Evolutionary conservation across 805 yeast species (phyloP).

Genomic region (Saccharomycopsis sp.): DNA sequence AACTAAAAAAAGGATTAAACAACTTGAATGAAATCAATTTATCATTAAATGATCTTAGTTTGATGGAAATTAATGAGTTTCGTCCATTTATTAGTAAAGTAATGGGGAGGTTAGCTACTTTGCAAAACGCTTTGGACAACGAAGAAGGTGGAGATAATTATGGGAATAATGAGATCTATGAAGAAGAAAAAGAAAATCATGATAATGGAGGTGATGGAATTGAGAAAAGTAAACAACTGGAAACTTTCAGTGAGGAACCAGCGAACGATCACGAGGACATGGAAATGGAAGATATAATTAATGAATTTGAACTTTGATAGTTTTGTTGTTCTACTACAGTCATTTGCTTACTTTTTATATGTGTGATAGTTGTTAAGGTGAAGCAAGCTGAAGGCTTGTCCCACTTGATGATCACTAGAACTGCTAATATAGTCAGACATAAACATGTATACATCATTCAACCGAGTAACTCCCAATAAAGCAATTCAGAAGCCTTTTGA

Average conservation of each 20-base stretch:
- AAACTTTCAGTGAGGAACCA: no score
- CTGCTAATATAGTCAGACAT: no score
- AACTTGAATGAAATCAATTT: constrained; percentile 76
- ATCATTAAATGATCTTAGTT: constrained; percentile 70
- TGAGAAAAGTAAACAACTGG: constrained; percentile 9
- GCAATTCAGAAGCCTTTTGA: no score
- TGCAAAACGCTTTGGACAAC: constrained; percentile 30
- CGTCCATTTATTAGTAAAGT: constrained; percentile 72
- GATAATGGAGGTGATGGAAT: no score
- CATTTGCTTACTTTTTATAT: no score
- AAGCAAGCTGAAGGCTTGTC: no score
- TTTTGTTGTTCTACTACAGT: no score
- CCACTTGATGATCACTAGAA: no score
- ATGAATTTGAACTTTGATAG: constrained; percentile 15
- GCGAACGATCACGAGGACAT: constrained; percentile 4
- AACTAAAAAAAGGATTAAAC: constrained; percentile 69
- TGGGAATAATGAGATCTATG: constrained; percentile 12
- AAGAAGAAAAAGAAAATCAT: neutral
- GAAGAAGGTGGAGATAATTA: constrained; percentile 16
- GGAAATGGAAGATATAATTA: constrained; percentile 11
- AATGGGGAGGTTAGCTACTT: constrained; percentile 64
- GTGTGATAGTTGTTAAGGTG: no score
- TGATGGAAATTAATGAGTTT: constrained; percentile 80
- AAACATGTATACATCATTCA: no score
- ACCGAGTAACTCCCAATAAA: no score